Evolutionary conservation across 169 alveolate species (phyloP), one percentile per base, ranked within the genome.

Genomic region (Plasmodium coatneyi): DNA sequence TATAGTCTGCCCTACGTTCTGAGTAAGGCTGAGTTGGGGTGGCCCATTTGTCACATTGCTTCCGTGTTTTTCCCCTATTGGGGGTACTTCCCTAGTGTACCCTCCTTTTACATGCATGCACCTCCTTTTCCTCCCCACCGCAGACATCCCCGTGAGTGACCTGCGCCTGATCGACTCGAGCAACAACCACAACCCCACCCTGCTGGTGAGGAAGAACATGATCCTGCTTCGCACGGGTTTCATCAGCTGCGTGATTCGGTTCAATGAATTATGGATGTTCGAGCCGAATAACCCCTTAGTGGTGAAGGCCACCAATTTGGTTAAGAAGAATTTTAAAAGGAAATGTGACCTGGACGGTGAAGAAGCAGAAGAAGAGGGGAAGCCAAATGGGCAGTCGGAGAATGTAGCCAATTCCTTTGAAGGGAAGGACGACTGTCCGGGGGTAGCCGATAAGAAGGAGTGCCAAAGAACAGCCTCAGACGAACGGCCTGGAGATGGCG

Each of bases 171-270:
- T 84, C 30, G 93, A 84, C 70, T 52, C 93, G 2, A 46, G 84
- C 28, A 84, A 84, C 70, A 84, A 84, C 25, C 93, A 84, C 93
- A 84, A 84, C 12, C 93, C 93, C 19, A 84, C 93, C 34, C 36
- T 84, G 41, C 66, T 84, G 66, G 78, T 84, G 25, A 19, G 93
- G 6, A 84, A 84, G 79, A 25, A 84, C 79, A 52, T 84, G 86
- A 84, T 84, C 34, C 36, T 84, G 19, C 46, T 84, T 5, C 78
- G 93, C 30, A 84, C 93, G 5, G 93, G 93, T 5, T 84, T 84
- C 66, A 74, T 84, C 32, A 84, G 93, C 41, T 84, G 93, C 52
- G 78, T 84, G 1, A 84, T 84, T 52, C 84, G 93, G 28, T 84
- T 30, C 80, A 84, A 84, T 60, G 93, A 84, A 25, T 6, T 54